Evolutionary conservation across 305 asterid genomes (phyloP).

Genomic region (Solanum hybrid): DNA sequence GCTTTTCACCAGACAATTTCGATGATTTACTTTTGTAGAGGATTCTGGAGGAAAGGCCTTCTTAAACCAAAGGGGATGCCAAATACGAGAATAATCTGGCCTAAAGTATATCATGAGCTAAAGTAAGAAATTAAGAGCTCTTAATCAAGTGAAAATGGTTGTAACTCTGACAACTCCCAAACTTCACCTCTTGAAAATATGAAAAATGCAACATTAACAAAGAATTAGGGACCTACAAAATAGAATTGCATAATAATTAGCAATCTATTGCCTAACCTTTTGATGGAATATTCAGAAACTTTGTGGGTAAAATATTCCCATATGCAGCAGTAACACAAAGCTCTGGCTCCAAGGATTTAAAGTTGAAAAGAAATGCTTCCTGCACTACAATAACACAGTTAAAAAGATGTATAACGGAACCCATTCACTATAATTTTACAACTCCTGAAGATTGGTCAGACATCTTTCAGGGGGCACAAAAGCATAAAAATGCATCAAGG

Average conservation of each 20-base stretch:
- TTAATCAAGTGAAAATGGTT: background rate
- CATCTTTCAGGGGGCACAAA: background rate
- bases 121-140: background rate
- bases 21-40: background rate
- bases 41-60: background rate
- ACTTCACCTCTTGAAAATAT: background rate
- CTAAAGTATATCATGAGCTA: background rate
- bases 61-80: background rate
- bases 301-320: slow-evolving; percentile 84
- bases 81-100: background rate
- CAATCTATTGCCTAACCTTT: slow-evolving; percentile 52
- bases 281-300: slow-evolving; percentile 74
- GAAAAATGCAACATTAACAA: background rate
- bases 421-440: background rate
- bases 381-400: slow-evolving; percentile 19
- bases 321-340: slow-evolving; percentile 96
- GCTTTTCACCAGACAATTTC: background rate
- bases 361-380: slow-evolving; percentile 62
- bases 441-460: background rate
- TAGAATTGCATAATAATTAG: background rate
- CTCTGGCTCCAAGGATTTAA: slow-evolving; percentile 74
- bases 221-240: background rate
- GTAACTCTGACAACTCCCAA: background rate
- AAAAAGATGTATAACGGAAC: background rate
- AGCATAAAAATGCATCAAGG: background rate